phyloP scores from a whole-genome alignment of 805 yeast species.

The Lipomyces yamadae region DNA sequence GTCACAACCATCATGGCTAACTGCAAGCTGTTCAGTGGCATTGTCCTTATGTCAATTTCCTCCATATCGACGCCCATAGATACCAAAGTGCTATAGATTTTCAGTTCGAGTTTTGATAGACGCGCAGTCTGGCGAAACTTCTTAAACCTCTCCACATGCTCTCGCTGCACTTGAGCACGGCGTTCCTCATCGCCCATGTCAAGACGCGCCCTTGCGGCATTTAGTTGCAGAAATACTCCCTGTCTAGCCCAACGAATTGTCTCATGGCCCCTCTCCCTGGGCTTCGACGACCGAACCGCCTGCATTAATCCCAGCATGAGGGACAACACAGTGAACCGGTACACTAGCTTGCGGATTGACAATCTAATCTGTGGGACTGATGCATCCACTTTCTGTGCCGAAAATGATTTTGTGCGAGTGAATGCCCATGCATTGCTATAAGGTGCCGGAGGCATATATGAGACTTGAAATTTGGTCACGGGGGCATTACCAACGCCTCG shows the following conservation, averaged over 20 bases:
- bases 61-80: neutral
- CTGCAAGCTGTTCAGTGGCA: neutral
- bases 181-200: neutral
- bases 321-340: conserved; percentile 7
- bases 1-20: conserved; percentile 1
- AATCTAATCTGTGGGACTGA: neutral
- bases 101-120: neutral
- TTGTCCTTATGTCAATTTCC: neutral
- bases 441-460: neutral
- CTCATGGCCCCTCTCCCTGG: neutral
- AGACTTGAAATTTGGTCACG: neutral
- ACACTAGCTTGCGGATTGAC: conserved; percentile 5
- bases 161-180: neutral
- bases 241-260: neutral
- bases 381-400: neutral
- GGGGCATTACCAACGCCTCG: conserved; percentile 3
- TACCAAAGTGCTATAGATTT: neutral
- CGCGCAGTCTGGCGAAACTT: neutral
- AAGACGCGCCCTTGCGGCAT: neutral
- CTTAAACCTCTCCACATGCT: neutral
- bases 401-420: neutral
- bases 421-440: neutral
- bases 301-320: neutral
- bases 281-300: neutral
- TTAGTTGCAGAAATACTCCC: neutral